Conservation (phyloP, 2,329 filamentous ascomycete species). For the Thielaviopsis euricoi region DNA sequence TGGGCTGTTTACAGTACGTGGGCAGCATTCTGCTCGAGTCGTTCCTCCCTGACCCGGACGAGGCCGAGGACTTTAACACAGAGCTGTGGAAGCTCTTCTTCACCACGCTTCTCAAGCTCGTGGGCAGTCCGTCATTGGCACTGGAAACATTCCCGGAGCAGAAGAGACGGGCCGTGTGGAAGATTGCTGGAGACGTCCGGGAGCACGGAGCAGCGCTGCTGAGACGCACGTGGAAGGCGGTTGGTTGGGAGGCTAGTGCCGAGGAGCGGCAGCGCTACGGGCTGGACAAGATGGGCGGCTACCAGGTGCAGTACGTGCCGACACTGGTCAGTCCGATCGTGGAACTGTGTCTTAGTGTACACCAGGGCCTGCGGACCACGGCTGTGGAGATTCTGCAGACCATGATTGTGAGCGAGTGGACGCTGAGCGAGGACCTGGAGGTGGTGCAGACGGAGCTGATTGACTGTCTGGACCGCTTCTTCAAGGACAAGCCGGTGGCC, state of each 20-base stretch:
- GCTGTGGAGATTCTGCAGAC: constrained; percentile 88
- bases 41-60: constrained; percentile 76
- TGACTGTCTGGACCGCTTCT: constrained; percentile 75
- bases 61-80: constrained; percentile 82
- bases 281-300: constrained; percentile 75
- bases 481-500: constrained; percentile 75
- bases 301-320: constrained; percentile 96
- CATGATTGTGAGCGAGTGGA: constrained; percentile 99
- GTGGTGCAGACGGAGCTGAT: constrained; percentile 94
- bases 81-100: constrained; percentile 92
- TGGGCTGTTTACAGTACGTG: constrained; percentile 71
- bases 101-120: constrained; percentile 69
- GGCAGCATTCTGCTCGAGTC: constrained; percentile 64
- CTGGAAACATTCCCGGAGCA: constrained; percentile 95
- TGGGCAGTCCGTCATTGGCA: constrained; percentile 75
- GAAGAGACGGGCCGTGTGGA: constrained; percentile 92
- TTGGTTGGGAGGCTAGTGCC: constrained; percentile 79
- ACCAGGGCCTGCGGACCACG: constrained; percentile 75
- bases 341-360: constrained; percentile 85
- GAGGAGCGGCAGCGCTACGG: constrained; percentile 69
- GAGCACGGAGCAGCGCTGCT: constrained; percentile 81
- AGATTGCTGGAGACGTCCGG: constrained; percentile 90
- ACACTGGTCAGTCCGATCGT: constrained; percentile 81
- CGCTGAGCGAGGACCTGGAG: constrained; percentile 76
- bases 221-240: constrained; percentile 77